Evolutionary conservation across 1,284 basidiomycete genomes (phyloP).

Genomic region (Trametes versicolor): DNA sequence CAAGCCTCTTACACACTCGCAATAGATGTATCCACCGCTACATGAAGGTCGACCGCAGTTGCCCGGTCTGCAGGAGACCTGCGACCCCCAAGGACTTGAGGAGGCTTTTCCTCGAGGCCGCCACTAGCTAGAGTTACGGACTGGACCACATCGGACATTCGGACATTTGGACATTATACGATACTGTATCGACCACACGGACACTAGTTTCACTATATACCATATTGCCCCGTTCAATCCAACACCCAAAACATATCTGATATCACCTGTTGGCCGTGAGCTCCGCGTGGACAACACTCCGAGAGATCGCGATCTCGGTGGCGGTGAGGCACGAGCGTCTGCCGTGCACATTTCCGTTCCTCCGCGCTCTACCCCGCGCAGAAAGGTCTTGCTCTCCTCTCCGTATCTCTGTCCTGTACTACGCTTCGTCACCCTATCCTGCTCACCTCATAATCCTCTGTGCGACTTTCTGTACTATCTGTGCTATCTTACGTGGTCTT

Average conservation of each 20-base stretch:
- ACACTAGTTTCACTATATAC: not conserved
- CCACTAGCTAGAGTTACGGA: not conserved
- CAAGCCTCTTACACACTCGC: not conserved
- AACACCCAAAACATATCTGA: not conserved
- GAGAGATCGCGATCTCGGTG: slow-evolving; percentile 6
- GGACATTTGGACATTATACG: not conserved
- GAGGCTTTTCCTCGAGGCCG: slow-evolving; percentile 36
- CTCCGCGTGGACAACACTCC: no score
- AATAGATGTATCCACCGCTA: slow-evolving; percentile 40
- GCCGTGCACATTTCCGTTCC: slow-evolving; percentile 1
- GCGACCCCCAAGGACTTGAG: slow-evolving; percentile 35
- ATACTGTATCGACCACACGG: slow-evolving; percentile 2
- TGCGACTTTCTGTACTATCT: slow-evolving; percentile 3
- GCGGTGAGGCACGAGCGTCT: slow-evolving; percentile 12
- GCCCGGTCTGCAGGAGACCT: slow-evolving; percentile 42
- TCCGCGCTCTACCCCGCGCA: not conserved
- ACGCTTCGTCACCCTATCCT: not conserved
- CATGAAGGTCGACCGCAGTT: slow-evolving; percentile 33
- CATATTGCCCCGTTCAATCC: not conserved
- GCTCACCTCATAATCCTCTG: not conserved
- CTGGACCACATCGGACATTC: not conserved
- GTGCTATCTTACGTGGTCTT: slow-evolving; percentile 2
- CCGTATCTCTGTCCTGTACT: slow-evolving; percentile 7
- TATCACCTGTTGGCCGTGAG: not conserved
- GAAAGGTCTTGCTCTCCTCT: slow-evolving; percentile 7